Percentiles rank a stretch among this genome's conserved stretches.
These are phyloP conservation scores for Fusarium lyarnte DNA, from an alignment of 2,329 filamentous ascomycete species.

Conservation along the genomic window DNA sequence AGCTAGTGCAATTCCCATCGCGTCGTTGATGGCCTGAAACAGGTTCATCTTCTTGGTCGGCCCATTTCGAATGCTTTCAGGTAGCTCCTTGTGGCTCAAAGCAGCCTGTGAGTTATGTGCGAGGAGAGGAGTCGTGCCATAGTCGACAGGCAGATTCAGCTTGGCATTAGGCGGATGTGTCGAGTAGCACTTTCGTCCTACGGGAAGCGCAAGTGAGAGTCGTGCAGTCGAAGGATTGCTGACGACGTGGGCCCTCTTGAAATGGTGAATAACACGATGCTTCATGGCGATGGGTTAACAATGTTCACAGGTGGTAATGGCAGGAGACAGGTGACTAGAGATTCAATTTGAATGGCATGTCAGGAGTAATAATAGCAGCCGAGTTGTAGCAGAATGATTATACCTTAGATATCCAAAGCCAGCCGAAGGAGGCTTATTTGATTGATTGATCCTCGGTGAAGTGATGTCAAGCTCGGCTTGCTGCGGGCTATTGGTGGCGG, in stretches of 20 bases:
- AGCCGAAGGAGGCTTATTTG: slow-evolving; percentile 38
- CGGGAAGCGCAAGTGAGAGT: slow-evolving; percentile 28
- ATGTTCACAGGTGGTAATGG: background rate
- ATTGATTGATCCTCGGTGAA: slow-evolving; percentile 40
- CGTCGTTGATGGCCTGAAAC: slow-evolving; percentile 93
- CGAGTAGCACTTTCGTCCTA: slow-evolving; percentile 56
- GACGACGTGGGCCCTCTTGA: slow-evolving; percentile 43
- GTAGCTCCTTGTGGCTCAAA: slow-evolving; percentile 76
- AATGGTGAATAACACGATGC: slow-evolving; percentile 45
- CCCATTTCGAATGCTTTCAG: slow-evolving; percentile 70
- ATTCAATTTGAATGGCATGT: slow-evolving; percentile 22
- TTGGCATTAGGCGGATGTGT: slow-evolving; percentile 67
- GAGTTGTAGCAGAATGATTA: slow-evolving; percentile 8
- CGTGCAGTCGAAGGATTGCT: slow-evolving; percentile 23
- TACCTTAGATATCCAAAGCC: slow-evolving; percentile 34
- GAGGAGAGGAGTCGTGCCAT: slow-evolving; percentile 81
- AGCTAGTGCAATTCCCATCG: slow-evolving; percentile 81
- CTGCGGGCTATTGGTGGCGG: slow-evolving; percentile 46
- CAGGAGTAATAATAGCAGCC: background rate
- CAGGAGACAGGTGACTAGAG: slow-evolving; percentile 17
- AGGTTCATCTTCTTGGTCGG: slow-evolving; percentile 90
- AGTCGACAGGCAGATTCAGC: slow-evolving; percentile 90
- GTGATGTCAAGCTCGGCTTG: slow-evolving; percentile 51
- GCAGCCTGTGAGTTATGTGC: slow-evolving; percentile 80
- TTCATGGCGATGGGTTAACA: slow-evolving; percentile 44